phyloP scores from a whole-genome alignment of 2,329 filamentous ascomycete species.

The Leptographium wingfieldii region DNA sequence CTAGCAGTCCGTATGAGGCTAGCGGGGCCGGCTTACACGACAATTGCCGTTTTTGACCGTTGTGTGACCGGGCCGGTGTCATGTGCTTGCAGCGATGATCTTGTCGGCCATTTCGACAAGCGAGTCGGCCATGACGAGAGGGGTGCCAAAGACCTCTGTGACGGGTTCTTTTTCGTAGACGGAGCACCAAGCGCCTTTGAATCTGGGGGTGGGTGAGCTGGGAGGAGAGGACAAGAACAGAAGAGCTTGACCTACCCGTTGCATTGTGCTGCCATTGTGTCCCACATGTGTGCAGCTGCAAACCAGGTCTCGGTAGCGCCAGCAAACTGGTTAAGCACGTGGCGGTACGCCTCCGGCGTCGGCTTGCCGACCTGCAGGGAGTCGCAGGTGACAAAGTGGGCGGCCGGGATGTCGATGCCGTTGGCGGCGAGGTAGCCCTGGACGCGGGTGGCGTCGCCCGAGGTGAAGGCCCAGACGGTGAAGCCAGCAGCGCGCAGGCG shows the following conservation, averaged over 20 bases:
- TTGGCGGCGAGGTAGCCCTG: conserved; percentile 33
- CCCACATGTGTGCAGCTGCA: too few relatives aligned
- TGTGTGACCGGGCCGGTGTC: neutral
- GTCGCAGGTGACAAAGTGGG: conserved; percentile 38
- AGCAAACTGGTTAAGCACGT: conserved; percentile 17
- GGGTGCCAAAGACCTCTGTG: conserved; percentile 32
- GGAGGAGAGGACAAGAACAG: too few relatives aligned
- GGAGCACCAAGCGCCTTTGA: conserved; percentile 37
- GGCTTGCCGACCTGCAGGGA: conserved; percentile 32
- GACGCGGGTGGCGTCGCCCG: conserved; percentile 32
- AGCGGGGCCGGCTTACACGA: neutral
- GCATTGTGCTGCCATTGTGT: too few relatives aligned
- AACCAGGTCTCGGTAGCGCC: too few relatives aligned
- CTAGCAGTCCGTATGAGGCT: neutral
- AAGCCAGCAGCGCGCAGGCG: conserved; percentile 30
- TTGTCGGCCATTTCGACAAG: conserved; percentile 31
- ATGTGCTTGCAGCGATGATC: neutral
- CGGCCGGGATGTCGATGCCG: conserved; percentile 9
- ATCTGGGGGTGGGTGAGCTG: conserved; percentile 13
- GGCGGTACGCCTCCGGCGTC: conserved; percentile 29
- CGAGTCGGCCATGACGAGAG: conserved; percentile 33
- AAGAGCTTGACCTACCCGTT: too few relatives aligned
- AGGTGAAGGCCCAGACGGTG: conserved; percentile 38
- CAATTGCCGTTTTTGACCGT: neutral
- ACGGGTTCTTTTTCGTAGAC: conserved; percentile 36